Base-by-base conservation (phyloP, 352 stramenopile species). In the Pythium volutum region DNA sequence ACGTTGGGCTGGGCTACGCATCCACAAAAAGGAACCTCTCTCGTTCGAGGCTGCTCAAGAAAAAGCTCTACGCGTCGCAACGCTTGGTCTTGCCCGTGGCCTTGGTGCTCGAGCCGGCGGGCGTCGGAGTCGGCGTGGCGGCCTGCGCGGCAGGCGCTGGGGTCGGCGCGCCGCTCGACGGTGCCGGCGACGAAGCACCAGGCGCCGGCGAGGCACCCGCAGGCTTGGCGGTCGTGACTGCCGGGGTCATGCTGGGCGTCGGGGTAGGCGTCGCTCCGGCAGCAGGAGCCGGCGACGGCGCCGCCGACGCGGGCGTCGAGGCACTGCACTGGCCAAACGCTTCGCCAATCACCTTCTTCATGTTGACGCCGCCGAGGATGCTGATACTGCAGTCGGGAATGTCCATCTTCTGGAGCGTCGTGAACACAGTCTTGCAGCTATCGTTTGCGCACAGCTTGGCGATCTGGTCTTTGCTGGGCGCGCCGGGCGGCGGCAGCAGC, bases 321-420 rank as follows among this genome's bases (percentile, higher is more conserved):
- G 23, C 29, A 20, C 45, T 59, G 34, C 58, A 66, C 53, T 70
- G 56, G 38, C 64, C 52, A 38, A 66, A 66, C 2, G 52, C 57
- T 16, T 63, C 56, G 33, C 45, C 49, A 46, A 66, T 66, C 18
- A 74, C 60, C 39, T 71, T 61, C 62, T 78, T 78, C 58, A 81
- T 62, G 59, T 77, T 80, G 53, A 80, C 29, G 12, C 73, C 73
- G n/a, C 73, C 73, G 0, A 80, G 61, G 31, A 81, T 71, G 26
- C 63, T 66, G 68, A 81, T 73, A 16, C 42, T 66, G 59, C 73
- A 81, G 68, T 81, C 68, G 0, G 73, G 71, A 27, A 78, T 69
- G 49, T 70, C 55, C 47, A 75, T 58, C 49, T 70, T 66, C 58
- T 77, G 54, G 20, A 81, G 64, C 42, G 59, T 49, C n/a, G 42